Evolutionary conservation across 2,329 filamentous ascomycete species (phyloP), one percentile per base, ranked within the genome.

Genomic region (Fusarium subtropicale): DNA sequence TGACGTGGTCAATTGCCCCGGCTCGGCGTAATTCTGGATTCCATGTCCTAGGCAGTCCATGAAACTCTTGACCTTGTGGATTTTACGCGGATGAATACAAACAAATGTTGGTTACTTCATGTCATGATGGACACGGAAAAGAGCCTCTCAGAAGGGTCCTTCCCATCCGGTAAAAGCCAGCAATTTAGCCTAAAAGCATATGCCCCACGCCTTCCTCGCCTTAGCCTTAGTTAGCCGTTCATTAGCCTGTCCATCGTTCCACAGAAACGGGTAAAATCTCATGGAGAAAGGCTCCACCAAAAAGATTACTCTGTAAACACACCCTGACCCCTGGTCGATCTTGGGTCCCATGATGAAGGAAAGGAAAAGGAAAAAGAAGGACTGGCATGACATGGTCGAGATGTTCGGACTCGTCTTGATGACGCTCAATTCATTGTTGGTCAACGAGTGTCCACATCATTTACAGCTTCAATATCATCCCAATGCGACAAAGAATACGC

Each of bases 121-220:
- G 62, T 70, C 68, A 70, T 70, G 68, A 66, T 52, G 42, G 24
- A 44, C 41, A n/a, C 22, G 18, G 47, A 30, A 31, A 31, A 20
- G 44, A 55, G 55, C 41, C 45, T 44, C 42, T 44, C 39, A 12
- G 38, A 46, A 46, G 48, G 44, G 38, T 52, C 31, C 28, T 36
- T 44, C 48, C 47, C 33, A 12, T 52, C 54, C 65, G 68, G 68
- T 41, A 69, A 57, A 69, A 69, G 53, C 20, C 42, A 52, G 33
- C 54, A 36, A 72, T 74, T 74, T 73, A 74, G 72, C 63, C 72
- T 74, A 51, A 74, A 74, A 50, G 26, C 16, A 28, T 38, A 33
- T 51, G 50, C 58, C 50, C 54, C 55, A 59, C 42, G 63, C 65
- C 44, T 65, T 62, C 48, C 36, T 28, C 26, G 48, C 46, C 48